A percentile compares a stretch with the other conserved stretches of the same genome.
Conservation (phyloP, 2,329 filamentous ascomycete species). For the Arthrobotrys pseudoclavata region DNA sequence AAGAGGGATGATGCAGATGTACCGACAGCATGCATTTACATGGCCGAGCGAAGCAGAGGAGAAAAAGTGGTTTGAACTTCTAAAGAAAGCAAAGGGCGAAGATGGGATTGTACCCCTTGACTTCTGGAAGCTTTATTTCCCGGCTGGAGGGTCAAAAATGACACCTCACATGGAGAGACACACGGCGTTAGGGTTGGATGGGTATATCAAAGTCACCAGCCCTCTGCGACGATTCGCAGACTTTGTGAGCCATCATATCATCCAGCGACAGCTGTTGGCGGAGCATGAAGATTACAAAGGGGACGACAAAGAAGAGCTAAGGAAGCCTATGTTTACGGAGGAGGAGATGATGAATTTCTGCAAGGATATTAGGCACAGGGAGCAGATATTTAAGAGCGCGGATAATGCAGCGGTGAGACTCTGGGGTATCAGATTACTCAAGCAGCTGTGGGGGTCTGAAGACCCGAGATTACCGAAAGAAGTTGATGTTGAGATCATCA, state of each 20-base stretch:
- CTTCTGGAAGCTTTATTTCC: constrained; percentile 47
- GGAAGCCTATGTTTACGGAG: constrained; percentile 55
- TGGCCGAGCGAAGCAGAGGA: constrained; percentile 66
- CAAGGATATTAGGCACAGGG: constrained; percentile 37
- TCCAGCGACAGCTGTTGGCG: constrained; percentile 71
- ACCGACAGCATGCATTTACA: constrained; percentile 68
- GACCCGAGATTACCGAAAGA: constrained; percentile 19
- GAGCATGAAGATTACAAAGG: constrained; percentile 52
- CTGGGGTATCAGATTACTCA: constrained; percentile 46
- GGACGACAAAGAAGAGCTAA: constrained; percentile 48
- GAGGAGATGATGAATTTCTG: constrained; percentile 55
- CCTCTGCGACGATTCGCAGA: constrained; percentile 77
- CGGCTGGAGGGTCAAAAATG: constrained; percentile 16
- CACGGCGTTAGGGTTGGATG: constrained; percentile 65
- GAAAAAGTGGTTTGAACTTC: constrained; percentile 67
- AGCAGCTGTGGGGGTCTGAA: constrained; percentile 28
- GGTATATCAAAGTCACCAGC: constrained; percentile 76
- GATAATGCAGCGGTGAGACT: constrained; percentile 26
- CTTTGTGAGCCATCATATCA: constrained; percentile 76
- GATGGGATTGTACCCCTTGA: constrained; percentile 25
- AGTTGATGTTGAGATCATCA: constrained; percentile 46
- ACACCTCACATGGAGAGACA: constrained; percentile 14
- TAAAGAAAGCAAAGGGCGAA: constrained; percentile 33
- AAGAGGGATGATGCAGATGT: constrained; percentile 74
- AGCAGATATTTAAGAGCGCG: constrained; percentile 29